phyloP scores from a whole-genome alignment of 2,329 filamentous ascomycete genomes.

The Sarocladiaceae sp. region DNA sequence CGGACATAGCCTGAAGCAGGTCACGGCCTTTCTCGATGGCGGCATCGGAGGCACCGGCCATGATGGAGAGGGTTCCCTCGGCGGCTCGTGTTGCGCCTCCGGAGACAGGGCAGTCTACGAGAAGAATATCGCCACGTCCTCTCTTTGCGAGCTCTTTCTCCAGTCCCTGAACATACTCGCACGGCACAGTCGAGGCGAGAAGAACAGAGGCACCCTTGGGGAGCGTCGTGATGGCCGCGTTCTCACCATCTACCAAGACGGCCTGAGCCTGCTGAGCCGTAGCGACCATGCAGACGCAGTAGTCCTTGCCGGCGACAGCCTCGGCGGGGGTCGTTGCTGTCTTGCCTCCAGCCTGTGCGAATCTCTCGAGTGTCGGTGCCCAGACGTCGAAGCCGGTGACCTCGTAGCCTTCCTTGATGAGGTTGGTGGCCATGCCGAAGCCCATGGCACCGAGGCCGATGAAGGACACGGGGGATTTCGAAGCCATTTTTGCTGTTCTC shows the following conservation, averaged over 20 bases:
- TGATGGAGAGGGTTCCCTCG: conserved; percentile 63
- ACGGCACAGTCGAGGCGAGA: conserved; percentile 65
- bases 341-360: conserved; percentile 55
- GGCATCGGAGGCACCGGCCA: conserved; percentile 56
- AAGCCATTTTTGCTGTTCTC: conserved; percentile 16
- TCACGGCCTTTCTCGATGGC: conserved; percentile 51
- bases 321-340: conserved; percentile 53
- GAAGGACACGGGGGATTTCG: conserved; percentile 49
- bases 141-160: conserved; percentile 46
- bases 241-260: conserved; percentile 54
- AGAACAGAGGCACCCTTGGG: conserved; percentile 55
- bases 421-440: conserved; percentile 72
- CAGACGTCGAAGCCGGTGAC: conserved; percentile 70
- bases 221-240: conserved; percentile 42
- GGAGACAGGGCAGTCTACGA: conserved; percentile 31
- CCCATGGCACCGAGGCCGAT: conserved; percentile 77
- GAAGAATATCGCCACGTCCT: conserved; percentile 51
- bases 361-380: conserved; percentile 58
- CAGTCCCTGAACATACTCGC: conserved; percentile 57
- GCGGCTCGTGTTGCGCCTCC: conserved; percentile 36
- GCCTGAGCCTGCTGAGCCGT: conserved; percentile 62
- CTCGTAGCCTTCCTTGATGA: conserved; percentile 58
- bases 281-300: conserved; percentile 70
- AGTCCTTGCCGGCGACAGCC: conserved; percentile 51
- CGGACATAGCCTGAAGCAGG: conserved; percentile 59